Base-by-base conservation (phyloP, 2,329 filamentous ascomycete species). In the Stylonectria norvegica region DNA sequence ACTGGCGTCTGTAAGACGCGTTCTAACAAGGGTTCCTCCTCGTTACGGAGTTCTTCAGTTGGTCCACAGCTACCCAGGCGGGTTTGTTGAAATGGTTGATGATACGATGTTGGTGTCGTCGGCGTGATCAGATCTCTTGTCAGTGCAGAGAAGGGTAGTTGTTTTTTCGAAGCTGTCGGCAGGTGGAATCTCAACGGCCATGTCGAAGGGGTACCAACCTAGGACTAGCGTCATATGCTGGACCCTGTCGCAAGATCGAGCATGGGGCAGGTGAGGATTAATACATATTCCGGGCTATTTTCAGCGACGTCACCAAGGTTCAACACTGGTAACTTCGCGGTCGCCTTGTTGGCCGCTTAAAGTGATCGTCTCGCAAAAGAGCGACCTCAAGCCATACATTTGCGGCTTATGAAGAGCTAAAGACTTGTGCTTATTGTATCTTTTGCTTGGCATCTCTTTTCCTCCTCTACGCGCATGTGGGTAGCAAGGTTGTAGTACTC, bases 1-100 rank as follows among this genome's bases (percentile, higher is more conserved):
- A 76, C 72, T 69, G 47, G 49, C 53, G 47, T 55, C 50, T 40
- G 48, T 38, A 54, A 64, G 70, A 77, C 74, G 74, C 75, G 72
- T 69, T 61, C 53, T 43, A 50, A 50, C 48, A 48, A 42, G 40
- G 40, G 40, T 34, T 36, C 28, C 34, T 36, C 30, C 31, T 29
- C 16, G 28, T 38, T 37, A 29, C 28, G 30, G 16, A 29, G 16
- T 4, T 25, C 20, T 28, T 36, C 20, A 10, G 10, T 27, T 17
- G 14, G 15, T 47, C 11, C 14, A 22, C 28, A 27, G 23, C 5
- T 8, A n/a, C 36, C 20, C 14, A 27, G 36, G 9, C 28, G 23
- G 27, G 25, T 42, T 42, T 17, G 8, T 35, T 11, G 33, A 12
- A 20, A 30, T 22, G 20, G 19, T n/a, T 42, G 39, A 36, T 15